Conservation (phyloP, 2,329 filamentous ascomycete species). For the Sporothrix pseudoabietina region DNA sequence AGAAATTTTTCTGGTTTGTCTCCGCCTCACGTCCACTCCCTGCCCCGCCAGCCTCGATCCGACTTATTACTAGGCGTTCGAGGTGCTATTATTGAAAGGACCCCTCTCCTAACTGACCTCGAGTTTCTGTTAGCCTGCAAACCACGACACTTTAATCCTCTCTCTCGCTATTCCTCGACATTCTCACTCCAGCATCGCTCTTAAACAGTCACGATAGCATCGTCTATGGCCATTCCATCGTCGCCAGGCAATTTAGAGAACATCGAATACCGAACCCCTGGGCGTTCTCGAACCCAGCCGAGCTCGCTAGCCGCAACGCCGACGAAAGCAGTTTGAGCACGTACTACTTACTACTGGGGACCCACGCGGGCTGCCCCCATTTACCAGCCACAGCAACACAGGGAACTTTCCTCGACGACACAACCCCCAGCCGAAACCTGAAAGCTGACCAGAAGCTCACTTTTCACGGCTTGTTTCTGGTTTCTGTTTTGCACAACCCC, state of each 20-base stretch:
- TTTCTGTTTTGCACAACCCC: neutral
- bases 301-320: constrained; percentile 16
- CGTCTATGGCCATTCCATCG: neutral
- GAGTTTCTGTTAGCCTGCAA: neutral
- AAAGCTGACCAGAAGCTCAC: neutral
- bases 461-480: neutral
- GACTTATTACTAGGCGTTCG: neutral
- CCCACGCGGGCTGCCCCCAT: constrained; percentile 8
- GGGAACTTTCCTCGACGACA: neutral
- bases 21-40: neutral
- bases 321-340: constrained; percentile 19
- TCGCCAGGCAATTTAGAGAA: neutral
- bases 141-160: neutral
- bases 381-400: constrained; percentile 16
- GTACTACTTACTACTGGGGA: neutral
- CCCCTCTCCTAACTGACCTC: neutral
- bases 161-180: neutral
- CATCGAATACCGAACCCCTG: constrained; percentile 15
- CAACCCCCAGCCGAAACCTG: neutral
- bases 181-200: neutral
- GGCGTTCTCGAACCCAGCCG: neutral
- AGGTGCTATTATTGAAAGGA: neutral
- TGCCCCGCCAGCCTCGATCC: constrained; percentile 8
- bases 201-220: neutral
- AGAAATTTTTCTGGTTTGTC: constrained; percentile 5